Base-by-base conservation (phyloP, 2,329 filamentous ascomycete species). In the Myriosclerotinia scirpicola region DNA sequence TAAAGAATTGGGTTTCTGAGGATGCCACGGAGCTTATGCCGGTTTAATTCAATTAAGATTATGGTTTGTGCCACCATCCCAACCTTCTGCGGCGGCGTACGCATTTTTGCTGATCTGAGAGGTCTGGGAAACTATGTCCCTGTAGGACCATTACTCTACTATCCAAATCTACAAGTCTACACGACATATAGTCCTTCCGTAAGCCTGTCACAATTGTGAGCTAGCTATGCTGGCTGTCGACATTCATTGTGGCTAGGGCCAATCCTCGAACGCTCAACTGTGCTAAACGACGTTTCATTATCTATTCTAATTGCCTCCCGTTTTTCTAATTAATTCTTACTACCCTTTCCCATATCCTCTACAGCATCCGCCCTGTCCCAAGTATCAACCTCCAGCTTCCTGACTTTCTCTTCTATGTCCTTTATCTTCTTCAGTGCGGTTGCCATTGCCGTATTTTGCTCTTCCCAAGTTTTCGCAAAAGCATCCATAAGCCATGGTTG, bases 321-420 rank as follows among this genome's bases (percentile, higher is more conserved):
- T 52, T 22, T 58, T 5, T 26, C n/a, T 42, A 22, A 36, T 64
- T 26, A 64, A 26, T 17, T 14, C 52, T 48, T 46, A 1, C n/a
- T 55, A 17, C 42, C 52, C 2, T 30, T 76, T 79, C 87, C 87
- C 67, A 88, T 75, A 76, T 92, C 89, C 76, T 95, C 91, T 38
- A 90, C 84, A 1, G 91, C 91, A 76, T 85, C 89, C 46, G 80
- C 77, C 67, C 87, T 81, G 77, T 93, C 84, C 92, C 93, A 96
- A 42, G 89, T 92, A 67, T 83, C 81, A 73, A 81, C 81, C 80
- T 97, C 93, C 55, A 97, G 77, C 48, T 71, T 71, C 72, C 84
- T 81, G 2, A 93, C 84, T 52, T 79, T 78, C n/a, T 77, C 75
- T 56, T 89, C 80, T 64, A 95, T 79, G 72, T 81, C 81, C 79